Base-by-base conservation (phyloP, 1,139 yeast genomes). In the Petasospora rhodanensis region DNA sequence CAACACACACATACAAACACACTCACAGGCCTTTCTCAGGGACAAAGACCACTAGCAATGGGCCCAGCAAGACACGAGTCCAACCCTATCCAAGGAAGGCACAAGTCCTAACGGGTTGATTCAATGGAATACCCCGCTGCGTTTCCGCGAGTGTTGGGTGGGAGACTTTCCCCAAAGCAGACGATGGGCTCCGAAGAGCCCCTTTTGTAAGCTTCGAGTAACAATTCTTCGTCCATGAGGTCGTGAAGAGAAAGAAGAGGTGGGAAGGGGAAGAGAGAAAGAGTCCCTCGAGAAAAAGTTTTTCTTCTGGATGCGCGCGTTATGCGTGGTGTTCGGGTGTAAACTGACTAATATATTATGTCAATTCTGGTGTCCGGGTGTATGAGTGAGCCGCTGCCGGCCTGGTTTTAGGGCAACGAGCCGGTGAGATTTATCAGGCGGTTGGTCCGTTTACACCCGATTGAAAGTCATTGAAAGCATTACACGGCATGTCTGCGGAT, bases 151-250 rank as follows among this genome's bases (percentile, higher is more conserved):
- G 21, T 26, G 49, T 60, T 40, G 40, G 87, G 85, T 87, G 80
- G 93, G 91, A 81, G 93, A 82, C 93, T 82, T 82, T 82, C 91
- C 93, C 93, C 91, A 75, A 81, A 80, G 87, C 86, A 58, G 58
- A 43, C 37, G 31, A 17, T 47, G 57, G 39, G 51, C 50, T 41
- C 22, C 18, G 18, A 29, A 40, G 40, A 43, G 37, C 54, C 62
- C 76, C 68, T 70, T 76, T 49, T 68, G 89, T 64, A 64, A 61
- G 83, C 89, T 80, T 82, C 79, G 91, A 76, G 49, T 56, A 77
- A 78, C 87, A 81, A 80, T 77, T 81, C 85, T 80, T 80, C 64
- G 75, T 58, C 70, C 76, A 72, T 70, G 77, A 39, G 46, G n/a
- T 55, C 58, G 59, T 56, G 47, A 46, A 45, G 50, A 41, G 28